A percentile compares a stretch with the other conserved stretches of the same genome.
phyloP scores from a whole-genome alignment of 1,284 basidiomycete species.

The Melampsora americana region DNA sequence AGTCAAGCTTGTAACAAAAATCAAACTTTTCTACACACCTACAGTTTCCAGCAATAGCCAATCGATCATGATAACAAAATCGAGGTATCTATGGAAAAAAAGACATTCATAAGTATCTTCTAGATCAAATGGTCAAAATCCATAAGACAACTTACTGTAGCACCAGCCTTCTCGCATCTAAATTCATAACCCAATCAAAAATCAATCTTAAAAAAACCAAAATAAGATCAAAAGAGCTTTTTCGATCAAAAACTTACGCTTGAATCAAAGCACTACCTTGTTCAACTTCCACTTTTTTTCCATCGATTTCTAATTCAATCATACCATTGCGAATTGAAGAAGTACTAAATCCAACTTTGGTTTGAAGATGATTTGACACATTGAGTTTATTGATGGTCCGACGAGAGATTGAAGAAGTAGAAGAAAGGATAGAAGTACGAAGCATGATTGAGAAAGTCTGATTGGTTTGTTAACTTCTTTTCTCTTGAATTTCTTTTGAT shows the following conservation, averaged over 20 bases:
- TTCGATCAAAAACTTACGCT: slow-evolving; percentile 18
- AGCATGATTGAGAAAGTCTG: not conserved
- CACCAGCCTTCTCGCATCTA: slow-evolving; percentile 43
- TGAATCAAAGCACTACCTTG: slow-evolving; percentile 50
- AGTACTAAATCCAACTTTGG: slow-evolving; percentile 29
- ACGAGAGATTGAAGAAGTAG: not conserved
- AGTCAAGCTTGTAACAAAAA: not conserved
- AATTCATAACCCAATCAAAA: not conserved
- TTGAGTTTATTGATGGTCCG: not conserved
- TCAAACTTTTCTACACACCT: slow-evolving; percentile 61
- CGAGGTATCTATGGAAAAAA: slow-evolving; percentile 57
- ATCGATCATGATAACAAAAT: slow-evolving; percentile 90
- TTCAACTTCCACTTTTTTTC: slow-evolving; percentile 49
- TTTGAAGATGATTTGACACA: not conserved
- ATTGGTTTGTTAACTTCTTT: not conserved
- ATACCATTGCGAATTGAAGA: slow-evolving; percentile 45
- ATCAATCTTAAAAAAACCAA: not conserved
- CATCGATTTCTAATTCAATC: slow-evolving; percentile 51
- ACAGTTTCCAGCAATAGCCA: slow-evolving; percentile 93
- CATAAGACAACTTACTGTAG: slow-evolving; percentile 27
- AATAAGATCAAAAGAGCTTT: not conserved
- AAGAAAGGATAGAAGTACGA: not conserved
- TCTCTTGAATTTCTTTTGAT: no score
- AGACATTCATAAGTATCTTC: slow-evolving; percentile 39
- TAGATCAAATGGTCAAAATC: not conserved